Evolutionary conservation across 2,329 filamentous ascomycete species (phyloP), one percentile per base, ranked within the genome.

Genomic region (Alternaria novae-zelandiae): DNA sequence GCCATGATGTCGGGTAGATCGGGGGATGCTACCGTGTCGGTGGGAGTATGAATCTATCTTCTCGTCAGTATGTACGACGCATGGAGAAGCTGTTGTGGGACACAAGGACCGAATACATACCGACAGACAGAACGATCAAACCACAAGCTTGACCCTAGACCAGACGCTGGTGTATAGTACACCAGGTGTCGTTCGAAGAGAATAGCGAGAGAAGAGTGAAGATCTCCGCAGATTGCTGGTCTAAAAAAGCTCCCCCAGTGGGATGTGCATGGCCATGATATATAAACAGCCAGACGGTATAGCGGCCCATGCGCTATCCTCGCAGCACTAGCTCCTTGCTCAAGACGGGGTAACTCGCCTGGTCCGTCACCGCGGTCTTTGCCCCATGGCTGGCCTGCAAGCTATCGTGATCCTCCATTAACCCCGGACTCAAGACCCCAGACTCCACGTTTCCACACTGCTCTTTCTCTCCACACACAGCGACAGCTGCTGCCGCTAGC

Each of bases 261-360:
- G 46, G 56, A 50, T 43, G 44, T 61, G 57, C 56, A 66, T 43
- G 25, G 36, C 44, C 67, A 69, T 68, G 36, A 70, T 74, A 74
- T 72, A 72, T 73, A 61, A 74, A 68, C 63, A 64, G 61, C 62
- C 36, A 41, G 36, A 69, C 50, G 54, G 51, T 64, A 63, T 63
- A 64, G 54, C 67, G 69, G 68, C 17, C 72, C 70, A 72, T 68
- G 71, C 71, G 41, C 46, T 49, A 60, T 60, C 54, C 53, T 56
- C 47, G 53, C 25, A 59, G 23, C 28, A 21, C 51, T 65, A 64
- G 58, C 54, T 59, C 51, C 54, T 51, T 63, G 50, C 57, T 69
- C 67, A 72, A 72, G 70, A 69, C 68, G 67, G 68, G 66, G 67
- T 68, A 69, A 64, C 64, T 46, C 36, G 28, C 21, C 20, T 55